These are phyloP conservation scores for Apiospora saccharicola DNA, from an alignment of 2,329 filamentous ascomycete genomes.

Conservation along the genomic window DNA sequence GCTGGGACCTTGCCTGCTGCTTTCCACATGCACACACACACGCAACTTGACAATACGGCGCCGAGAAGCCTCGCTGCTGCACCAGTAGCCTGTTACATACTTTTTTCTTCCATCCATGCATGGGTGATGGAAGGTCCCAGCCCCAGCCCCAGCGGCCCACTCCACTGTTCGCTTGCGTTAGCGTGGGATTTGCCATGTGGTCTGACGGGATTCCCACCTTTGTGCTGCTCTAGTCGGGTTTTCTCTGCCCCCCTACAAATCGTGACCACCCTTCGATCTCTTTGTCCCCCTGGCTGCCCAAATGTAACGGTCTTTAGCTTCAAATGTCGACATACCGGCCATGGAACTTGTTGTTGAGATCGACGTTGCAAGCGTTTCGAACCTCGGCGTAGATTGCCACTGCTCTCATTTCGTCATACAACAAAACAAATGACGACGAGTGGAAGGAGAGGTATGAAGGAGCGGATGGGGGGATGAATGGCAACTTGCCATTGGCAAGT, in stretches of 20 bases:
- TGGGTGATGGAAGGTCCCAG: background rate
- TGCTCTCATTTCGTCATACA: background rate
- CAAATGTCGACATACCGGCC: background rate
- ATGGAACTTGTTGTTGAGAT: background rate
- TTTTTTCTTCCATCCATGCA: conserved; percentile 3
- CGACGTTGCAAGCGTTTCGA: background rate
- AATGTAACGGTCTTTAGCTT: conserved; percentile 8
- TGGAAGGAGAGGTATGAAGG: background rate
- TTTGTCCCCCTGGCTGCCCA: background rate
- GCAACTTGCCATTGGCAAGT: conserved; percentile 19
- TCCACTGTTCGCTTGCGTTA: conserved; percentile 14
- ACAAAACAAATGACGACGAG: background rate
- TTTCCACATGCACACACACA: too few relatives aligned
- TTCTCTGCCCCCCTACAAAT: background rate
- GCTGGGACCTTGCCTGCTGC: background rate
- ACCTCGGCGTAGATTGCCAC: background rate
- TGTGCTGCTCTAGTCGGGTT: background rate
- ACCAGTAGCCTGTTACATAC: too few relatives aligned
- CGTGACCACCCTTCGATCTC: background rate
- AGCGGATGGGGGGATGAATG: background rate
- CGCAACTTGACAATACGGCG: too few relatives aligned
- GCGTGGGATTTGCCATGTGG: conserved; percentile 20
- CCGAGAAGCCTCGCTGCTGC: too few relatives aligned
- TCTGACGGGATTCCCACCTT: conserved; percentile 17
- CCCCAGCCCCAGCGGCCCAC: background rate